phyloP scores from a whole-genome alignment of 2,329 filamentous ascomycete species.

The Cladorrhinum sp. region DNA sequence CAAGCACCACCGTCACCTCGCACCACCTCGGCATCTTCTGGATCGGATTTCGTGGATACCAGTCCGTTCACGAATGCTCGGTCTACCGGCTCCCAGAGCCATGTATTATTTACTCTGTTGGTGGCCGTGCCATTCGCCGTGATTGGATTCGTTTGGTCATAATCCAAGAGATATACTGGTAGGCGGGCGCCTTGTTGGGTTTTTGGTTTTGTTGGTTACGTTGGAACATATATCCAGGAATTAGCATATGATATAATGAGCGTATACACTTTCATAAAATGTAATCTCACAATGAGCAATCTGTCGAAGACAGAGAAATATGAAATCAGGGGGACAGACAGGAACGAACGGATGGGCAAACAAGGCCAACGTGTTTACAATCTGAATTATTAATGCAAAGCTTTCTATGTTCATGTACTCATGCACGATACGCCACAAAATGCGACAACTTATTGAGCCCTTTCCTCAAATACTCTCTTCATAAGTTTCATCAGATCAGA shows the following conservation, averaged over 20 bases:
- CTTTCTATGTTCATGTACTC: not conserved
- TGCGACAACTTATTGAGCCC: not conserved
- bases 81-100: not conserved
- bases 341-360: not conserved
- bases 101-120: not conserved
- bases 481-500: slow-evolving; percentile 33
- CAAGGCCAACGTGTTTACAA: not conserved
- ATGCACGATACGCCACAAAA: not conserved
- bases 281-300: not conserved
- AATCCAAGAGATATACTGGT: not conserved
- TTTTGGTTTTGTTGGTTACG: too few relatives aligned
- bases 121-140: not conserved
- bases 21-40: not conserved
- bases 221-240: too few relatives aligned
- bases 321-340: too few relatives aligned
- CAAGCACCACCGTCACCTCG: not conserved
- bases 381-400: not conserved
- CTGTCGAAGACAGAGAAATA: not conserved
- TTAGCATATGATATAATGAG: not conserved
- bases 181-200: too few relatives aligned
- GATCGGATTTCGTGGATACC: not conserved
- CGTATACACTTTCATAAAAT: not conserved
- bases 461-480: not conserved
- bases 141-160: not conserved
- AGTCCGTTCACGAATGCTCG: not conserved